Evolutionary conservation across 768 basidiomycete species (phyloP).

Genomic region (Rhizopogon vesiculosus): DNA sequence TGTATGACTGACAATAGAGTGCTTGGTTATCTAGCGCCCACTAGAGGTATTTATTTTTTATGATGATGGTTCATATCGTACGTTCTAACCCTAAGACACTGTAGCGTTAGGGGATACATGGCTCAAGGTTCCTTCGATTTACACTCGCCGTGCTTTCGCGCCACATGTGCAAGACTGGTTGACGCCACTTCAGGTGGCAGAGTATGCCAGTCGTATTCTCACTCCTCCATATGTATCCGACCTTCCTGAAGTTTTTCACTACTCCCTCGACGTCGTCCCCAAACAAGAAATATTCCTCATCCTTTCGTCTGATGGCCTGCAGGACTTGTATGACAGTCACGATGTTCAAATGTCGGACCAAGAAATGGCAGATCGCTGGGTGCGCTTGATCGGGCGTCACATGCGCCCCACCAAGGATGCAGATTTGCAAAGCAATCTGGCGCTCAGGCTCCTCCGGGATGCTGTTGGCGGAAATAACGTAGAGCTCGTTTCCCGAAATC

Average conservation of each 20-base stretch:
- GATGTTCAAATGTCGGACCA: slow-evolving; percentile 16
- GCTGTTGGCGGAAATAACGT: slow-evolving; percentile 39
- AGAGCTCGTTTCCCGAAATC: slow-evolving; percentile 34
- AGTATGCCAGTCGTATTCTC: slow-evolving; percentile 30
- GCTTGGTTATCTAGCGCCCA: slow-evolving; percentile 34
- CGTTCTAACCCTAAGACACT: slow-evolving; percentile 10
- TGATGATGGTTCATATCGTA: neutral
- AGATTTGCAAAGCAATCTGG: slow-evolving; percentile 26
- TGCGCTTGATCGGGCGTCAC: slow-evolving; percentile 23
- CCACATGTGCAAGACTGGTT: slow-evolving; percentile 21
- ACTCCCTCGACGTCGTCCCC: slow-evolving; percentile 17
- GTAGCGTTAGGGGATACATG: slow-evolving; percentile 24
- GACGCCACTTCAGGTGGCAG: slow-evolving; percentile 8
- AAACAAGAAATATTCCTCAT: slow-evolving; percentile 29
- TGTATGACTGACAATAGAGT: slow-evolving; percentile 29
- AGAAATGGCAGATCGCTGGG: slow-evolving; percentile 32
- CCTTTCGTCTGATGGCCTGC: slow-evolving; percentile 43
- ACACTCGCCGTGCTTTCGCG: slow-evolving; percentile 27
- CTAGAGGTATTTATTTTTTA: slow-evolving; percentile 25
- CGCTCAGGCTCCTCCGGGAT: slow-evolving; percentile 36
- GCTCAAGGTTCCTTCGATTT: slow-evolving; percentile 29
- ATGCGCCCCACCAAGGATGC: slow-evolving; percentile 16
- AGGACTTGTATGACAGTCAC: slow-evolving; percentile 33
- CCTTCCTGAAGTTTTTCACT: slow-evolving; percentile 36
- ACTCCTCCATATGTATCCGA: slow-evolving; percentile 45